A percentile compares a stretch with the other conserved stretches of the same genome.
Evolutionary conservation across 768 basidiomycete genomes (phyloP).

Genomic region (Hypholoma fasciculare): DNA sequence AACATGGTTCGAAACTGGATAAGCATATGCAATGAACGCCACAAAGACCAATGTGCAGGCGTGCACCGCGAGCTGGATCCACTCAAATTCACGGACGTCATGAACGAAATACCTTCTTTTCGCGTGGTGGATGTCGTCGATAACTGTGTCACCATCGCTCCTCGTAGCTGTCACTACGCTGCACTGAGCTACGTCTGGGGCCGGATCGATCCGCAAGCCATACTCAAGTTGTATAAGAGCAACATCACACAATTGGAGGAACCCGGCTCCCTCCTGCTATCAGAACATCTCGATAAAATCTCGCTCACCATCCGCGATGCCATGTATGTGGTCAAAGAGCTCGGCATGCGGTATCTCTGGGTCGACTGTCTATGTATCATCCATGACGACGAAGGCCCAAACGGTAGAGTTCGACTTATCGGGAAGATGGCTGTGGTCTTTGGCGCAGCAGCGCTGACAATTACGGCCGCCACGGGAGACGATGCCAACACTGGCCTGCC

Average conservation of each 20-base stretch:
- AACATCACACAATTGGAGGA: background rate
- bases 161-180: conserved; percentile 4
- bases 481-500: conserved; percentile 10
- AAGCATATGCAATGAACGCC: background rate
- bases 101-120: background rate
- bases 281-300: background rate
- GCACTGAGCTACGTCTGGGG: conserved; percentile 16
- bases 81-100: background rate
- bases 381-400: conserved; percentile 5
- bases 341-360: conserved; percentile 9
- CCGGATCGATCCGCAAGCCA: conserved; percentile 1
- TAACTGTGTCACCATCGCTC: conserved; percentile 9
- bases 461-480: conserved; percentile 7
- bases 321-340: conserved; percentile 3
- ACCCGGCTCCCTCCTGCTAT: conserved; percentile 1
- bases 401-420: background rate
- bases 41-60: background rate
- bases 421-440: conserved; percentile 10
- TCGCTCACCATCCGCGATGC: conserved; percentile 12
- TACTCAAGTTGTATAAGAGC: background rate
- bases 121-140: conserved; percentile 13
- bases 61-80: background rate
- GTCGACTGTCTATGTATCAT: conserved; percentile 11
- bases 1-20: background rate
- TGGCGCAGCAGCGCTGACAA: conserved; percentile 2